A percentile compares a stretch with the other conserved stretches of the same genome.
These are phyloP conservation scores for Planoprotostelium fungivorum DNA, from an alignment of 78 protist genomes.

Conservation along the genomic window DNA sequence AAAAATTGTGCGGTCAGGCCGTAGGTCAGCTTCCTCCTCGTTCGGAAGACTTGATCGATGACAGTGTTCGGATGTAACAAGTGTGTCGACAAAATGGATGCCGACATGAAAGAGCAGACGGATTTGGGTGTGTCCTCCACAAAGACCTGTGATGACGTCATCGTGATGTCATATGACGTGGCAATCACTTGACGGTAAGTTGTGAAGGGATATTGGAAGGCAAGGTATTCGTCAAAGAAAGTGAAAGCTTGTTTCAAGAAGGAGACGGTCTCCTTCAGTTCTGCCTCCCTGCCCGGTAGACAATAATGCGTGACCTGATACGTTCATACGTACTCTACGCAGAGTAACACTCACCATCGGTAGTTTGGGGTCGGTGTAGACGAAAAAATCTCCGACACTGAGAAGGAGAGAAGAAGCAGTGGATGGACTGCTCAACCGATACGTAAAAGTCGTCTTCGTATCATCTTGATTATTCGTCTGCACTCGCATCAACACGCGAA, in stretches of 20 bases:
- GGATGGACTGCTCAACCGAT: not conserved
- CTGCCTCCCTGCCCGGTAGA: constrained; percentile 45
- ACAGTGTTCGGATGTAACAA: constrained; percentile 22
- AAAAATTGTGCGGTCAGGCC: constrained; percentile 38
- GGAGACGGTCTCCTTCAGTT: constrained; percentile 37
- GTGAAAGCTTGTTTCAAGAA: constrained; percentile 28
- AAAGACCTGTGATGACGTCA: constrained; percentile 16
- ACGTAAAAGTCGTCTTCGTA: not conserved
- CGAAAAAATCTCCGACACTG: not conserved
- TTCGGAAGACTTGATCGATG: constrained; percentile 58
- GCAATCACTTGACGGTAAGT: constrained; percentile 22
- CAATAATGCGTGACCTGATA: constrained; percentile 46
- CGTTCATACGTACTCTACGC: no score
- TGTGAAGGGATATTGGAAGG: constrained; percentile 30
- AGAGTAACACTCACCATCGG: not conserved
- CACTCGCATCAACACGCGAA: not conserved
- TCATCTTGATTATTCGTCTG: not conserved
- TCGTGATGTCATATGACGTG: not conserved
- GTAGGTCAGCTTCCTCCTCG: constrained; percentile 6
- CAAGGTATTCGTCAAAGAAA: constrained; percentile 55
- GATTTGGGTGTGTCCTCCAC: constrained; percentile 24
- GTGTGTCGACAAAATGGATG: constrained; percentile 31
- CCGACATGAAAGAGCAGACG: constrained; percentile 8
- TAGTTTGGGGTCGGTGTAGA: not conserved
- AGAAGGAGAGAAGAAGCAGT: not conserved